A percentile compares a stretch with the other conserved stretches of the same genome.
Conservation (phyloP, 1,139 yeast genomes). For the Taphrina betulina region DNA sequence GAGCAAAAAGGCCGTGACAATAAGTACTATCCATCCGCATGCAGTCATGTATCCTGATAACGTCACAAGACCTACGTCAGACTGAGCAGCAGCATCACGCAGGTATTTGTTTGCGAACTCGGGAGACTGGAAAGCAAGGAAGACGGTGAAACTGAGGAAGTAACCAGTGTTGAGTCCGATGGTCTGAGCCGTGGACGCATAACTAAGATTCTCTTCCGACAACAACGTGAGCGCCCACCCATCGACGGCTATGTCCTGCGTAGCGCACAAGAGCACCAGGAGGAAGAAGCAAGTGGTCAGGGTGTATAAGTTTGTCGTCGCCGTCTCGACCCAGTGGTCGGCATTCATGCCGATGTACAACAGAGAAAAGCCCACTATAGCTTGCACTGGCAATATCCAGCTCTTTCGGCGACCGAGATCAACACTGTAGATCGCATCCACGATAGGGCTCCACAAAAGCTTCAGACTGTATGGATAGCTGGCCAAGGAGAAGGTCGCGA, state of each 20-base stretch:
- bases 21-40: constrained; percentile 72
- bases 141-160: constrained; percentile 85
- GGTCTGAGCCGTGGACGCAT: constrained; percentile 96
- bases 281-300: constrained; percentile 67
- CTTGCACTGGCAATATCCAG: constrained; percentile 93
- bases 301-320: constrained; percentile 25
- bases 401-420: constrained; percentile 78
- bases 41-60: constrained; percentile 71
- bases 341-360: constrained; percentile 61
- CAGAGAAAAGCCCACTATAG: constrained; percentile 68
- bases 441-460: constrained; percentile 92
- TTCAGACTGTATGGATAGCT: constrained; percentile 93
- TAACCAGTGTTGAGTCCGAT: constrained; percentile 92
- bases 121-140: constrained; percentile 83
- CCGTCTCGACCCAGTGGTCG: constrained; percentile 53
- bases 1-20: constrained; percentile 62
- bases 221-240: constrained; percentile 96
- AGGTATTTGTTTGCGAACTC: constrained; percentile 88
- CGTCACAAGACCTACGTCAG: constrained; percentile 64
- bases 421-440: constrained; percentile 74
- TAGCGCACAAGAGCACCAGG: constrained; percentile 85
- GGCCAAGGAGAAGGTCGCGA: constrained; percentile 86
- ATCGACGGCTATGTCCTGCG: constrained; percentile 98
- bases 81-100: constrained; percentile 53
- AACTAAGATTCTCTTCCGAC: constrained; percentile 75